Conservation (phyloP, 2,329 filamentous ascomycete species). For the Sodiomyces alkalinus region DNA sequence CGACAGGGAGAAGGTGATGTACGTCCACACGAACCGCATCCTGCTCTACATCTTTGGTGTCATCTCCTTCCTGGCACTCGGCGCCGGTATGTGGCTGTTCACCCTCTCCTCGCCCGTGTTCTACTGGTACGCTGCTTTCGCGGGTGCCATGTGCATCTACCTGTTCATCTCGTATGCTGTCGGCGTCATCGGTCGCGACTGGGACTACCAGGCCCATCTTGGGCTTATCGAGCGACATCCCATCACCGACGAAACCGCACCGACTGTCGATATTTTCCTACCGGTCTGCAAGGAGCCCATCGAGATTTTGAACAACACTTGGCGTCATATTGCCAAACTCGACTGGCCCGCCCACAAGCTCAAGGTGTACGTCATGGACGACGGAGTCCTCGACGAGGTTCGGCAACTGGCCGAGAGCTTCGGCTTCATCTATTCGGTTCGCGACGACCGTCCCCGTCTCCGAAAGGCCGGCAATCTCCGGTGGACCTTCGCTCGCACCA, state of each 20-base stretch:
- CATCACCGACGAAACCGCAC: constrained; percentile 17
- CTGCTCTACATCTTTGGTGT: constrained; percentile 23
- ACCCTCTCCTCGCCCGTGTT: constrained; percentile 18
- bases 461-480: constrained; percentile 27
- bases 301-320: constrained; percentile 22
- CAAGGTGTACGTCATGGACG: constrained; percentile 23
- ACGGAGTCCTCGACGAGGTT: constrained; percentile 18
- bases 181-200: constrained; percentile 21
- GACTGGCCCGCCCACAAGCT: constrained; percentile 20
- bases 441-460: constrained; percentile 22
- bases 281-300: constrained; percentile 25
- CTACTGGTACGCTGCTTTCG: constrained; percentile 22
- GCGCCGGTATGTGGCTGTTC: constrained; percentile 26
- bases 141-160: constrained; percentile 22
- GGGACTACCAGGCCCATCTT: constrained; percentile 19
- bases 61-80: constrained; percentile 22
- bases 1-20: constrained; percentile 22
- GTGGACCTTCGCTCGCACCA: constrained; percentile 21
- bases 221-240: constrained; percentile 15
- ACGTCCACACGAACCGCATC: constrained; percentile 22
- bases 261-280: constrained; percentile 24
- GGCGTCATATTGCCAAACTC: constrained; percentile 17
- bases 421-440: constrained; percentile 23
- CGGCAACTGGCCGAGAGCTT: constrained; percentile 15
- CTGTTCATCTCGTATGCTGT: constrained; percentile 24